Evolutionary conservation across 164 flowering plant genomes (phyloP).

Genomic region (Taxillus chinensis): DNA sequence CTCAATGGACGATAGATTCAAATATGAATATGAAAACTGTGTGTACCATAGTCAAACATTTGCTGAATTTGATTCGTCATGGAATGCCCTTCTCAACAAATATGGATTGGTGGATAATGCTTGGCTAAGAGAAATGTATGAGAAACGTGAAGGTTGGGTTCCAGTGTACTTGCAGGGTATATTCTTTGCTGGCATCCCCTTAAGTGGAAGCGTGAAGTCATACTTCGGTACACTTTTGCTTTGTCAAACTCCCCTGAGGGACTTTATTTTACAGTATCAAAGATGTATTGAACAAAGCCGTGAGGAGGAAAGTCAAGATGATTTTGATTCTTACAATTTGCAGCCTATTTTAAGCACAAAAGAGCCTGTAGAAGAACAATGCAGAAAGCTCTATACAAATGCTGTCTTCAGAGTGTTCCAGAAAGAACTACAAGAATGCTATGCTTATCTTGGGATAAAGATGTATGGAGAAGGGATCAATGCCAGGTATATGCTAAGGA

Average conservation of each 20-base stretch:
- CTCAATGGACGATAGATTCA: slow-evolving; percentile 23
- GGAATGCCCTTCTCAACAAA: slow-evolving; percentile 33
- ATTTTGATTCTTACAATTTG: slow-evolving; percentile 30
- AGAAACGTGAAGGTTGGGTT: slow-evolving; percentile 44
- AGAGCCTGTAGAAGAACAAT: slow-evolving; percentile 52
- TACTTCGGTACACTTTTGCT: slow-evolving; percentile 29
- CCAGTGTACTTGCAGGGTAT: slow-evolving; percentile 32
- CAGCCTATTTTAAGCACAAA: slow-evolving; percentile 38
- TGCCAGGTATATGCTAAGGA: slow-evolving; percentile 33
- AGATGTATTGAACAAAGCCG: slow-evolving; percentile 30
- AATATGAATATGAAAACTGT: slow-evolving; percentile 38
- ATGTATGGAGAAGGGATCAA: slow-evolving; percentile 41
- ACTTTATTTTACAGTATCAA: slow-evolving; percentile 38
- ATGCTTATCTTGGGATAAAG: slow-evolving; percentile 30
- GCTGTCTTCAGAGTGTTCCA: slow-evolving; percentile 40
- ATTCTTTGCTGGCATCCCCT: slow-evolving; percentile 52
- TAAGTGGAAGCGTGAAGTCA: slow-evolving; percentile 26
- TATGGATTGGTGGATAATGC: slow-evolving; percentile 29
- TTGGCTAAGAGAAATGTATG: slow-evolving; percentile 45
- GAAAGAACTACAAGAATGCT: slow-evolving; percentile 40
- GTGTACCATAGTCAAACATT: slow-evolving; percentile 30
- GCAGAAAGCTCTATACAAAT: slow-evolving; percentile 42
- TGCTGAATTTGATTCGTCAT: slow-evolving; percentile 35
- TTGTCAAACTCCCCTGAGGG: slow-evolving; percentile 30
- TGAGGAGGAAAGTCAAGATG: slow-evolving; percentile 43